Evolutionary conservation across 2,329 filamentous ascomycete genomes (phyloP).

Genomic region (Huntiella abstrusa): DNA sequence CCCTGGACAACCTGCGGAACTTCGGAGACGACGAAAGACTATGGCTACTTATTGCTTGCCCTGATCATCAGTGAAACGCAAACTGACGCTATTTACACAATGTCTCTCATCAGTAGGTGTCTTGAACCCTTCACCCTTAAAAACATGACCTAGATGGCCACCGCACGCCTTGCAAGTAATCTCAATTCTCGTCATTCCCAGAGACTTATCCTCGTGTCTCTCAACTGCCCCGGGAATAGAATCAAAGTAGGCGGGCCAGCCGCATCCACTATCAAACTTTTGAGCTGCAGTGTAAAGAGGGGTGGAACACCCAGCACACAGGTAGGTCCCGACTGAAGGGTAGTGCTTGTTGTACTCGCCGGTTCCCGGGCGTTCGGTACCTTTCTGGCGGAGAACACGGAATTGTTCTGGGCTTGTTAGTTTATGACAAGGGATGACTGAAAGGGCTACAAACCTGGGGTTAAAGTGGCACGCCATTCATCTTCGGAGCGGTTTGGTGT

Average conservation of each 20-base stretch:
- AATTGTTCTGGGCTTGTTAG: conserved; percentile 59
- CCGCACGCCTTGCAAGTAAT: conserved; percentile 92
- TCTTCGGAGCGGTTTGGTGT: conserved; percentile 45
- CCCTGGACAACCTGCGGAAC: too few species aligned
- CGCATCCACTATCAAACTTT: conserved; percentile 93
- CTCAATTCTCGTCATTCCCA: conserved; percentile 77
- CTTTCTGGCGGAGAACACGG: conserved; percentile 76
- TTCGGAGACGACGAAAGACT: too few species aligned
- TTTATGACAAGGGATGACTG: background rate
- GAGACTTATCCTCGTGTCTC: conserved; percentile 53
- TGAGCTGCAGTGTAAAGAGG: conserved; percentile 84
- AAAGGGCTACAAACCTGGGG: conserved; percentile 22
- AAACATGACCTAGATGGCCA: conserved; percentile 84
- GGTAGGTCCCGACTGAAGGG: conserved; percentile 59
- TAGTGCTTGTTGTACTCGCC: conserved; percentile 81
- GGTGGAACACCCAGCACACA: conserved; percentile 67
- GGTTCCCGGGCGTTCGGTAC: conserved; percentile 64
- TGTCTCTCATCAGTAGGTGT: conserved; percentile 91
- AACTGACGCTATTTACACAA: conserved; percentile 84
- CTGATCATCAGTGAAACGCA: conserved; percentile 44
- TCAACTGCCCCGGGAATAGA: conserved; percentile 80
- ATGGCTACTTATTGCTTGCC: too few species aligned
- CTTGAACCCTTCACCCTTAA: conserved; percentile 69
- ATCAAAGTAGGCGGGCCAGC: conserved; percentile 97
- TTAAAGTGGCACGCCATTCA: conserved; percentile 81